Base-by-base conservation (phyloP, 1,284 basidiomycete genomes). In the Phylloboletellus chloephorus region DNA sequence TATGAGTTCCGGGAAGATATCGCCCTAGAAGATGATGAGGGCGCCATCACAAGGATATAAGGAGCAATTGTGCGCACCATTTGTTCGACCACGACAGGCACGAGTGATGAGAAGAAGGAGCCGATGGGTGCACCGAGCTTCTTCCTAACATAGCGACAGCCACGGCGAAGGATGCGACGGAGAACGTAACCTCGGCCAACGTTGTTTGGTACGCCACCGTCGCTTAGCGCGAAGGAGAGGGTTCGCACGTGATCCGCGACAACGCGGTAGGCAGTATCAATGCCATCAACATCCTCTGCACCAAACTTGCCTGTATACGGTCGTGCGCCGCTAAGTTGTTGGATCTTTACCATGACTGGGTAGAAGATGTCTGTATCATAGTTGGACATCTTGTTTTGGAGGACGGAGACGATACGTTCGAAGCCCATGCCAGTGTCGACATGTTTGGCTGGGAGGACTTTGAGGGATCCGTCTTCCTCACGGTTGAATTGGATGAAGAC, bases 371-470 rank as follows among this genome's bases (percentile, higher is more conserved):
- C 95, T 33, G 95, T 98, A 66, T 98, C 95, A 67, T 98, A 98
- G 69, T 98, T 98, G 41, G 94, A 97, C 22, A 78, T 73, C 56
- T 82, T 88, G 67, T 92, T 79, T 65, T 98, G 95, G 12, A 98
- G 72, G 34, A 89, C 82, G 8, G 94, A 97, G 25, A 98, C 95
- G 22, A 98, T 75, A 46, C 95, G 90, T 67, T 98, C 95, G 64
- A 96, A 98, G 43, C 95, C 95, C 92, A 98, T 93, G 43, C 95
- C 95, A 10, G 95, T 98, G 64, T 98, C 95, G 51, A 98, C 88
- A 59, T 98, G 95, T 67, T 94, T 92, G 34, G 87, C 81, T 17
- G 96, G 95, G 13, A 98, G 76, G 1, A 79, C 51, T 44, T 79
- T 82, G 12, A 98, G 75, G 12, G 81, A 79, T 39, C 88, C 88